Conservation (phyloP, 164 flowering plant species). For the Tinospora cordifolia region DNA sequence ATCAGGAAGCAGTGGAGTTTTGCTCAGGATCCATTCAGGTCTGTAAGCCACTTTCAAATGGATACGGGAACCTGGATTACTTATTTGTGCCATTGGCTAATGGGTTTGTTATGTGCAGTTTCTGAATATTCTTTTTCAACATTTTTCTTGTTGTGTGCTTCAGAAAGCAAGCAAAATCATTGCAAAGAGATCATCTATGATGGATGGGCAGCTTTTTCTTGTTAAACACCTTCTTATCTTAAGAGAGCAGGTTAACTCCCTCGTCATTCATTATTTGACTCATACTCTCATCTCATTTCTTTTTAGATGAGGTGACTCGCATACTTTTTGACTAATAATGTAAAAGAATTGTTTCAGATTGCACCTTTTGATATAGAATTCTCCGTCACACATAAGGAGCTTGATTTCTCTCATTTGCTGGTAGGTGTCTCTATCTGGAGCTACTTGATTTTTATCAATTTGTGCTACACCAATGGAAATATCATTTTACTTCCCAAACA, state of each 20-base stretch:
- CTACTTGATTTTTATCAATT: not conserved
- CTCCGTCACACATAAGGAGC: slow-evolving; percentile 91
- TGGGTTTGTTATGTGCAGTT: not conserved
- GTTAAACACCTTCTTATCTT: slow-evolving; percentile 85
- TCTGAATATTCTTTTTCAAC: not conserved
- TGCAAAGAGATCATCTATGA: slow-evolving; percentile 63
- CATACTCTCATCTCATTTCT: slow-evolving; percentile 1
- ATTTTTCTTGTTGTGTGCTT: not conserved
- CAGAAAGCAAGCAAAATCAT: slow-evolving; percentile 94
- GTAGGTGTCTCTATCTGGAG: slow-evolving; percentile 38
- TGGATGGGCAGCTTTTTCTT: slow-evolving; percentile 96
- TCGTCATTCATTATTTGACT: not conserved
- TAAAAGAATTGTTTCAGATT: slow-evolving; percentile 47
- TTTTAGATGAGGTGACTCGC: not conserved
- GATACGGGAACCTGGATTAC: not conserved
- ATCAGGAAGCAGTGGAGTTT: slow-evolving; percentile 94
- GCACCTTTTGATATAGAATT: slow-evolving; percentile 97
- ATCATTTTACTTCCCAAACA: too few relatives aligned
- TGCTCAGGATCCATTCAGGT: slow-evolving; percentile 89
- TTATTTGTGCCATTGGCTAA: not conserved
- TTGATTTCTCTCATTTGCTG: slow-evolving; percentile 98
- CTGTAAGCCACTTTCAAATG: slow-evolving; percentile 21
- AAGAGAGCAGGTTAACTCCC: slow-evolving; percentile 70
- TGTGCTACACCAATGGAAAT: too few relatives aligned
- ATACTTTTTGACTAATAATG: slow-evolving; percentile 10